Conservation (phyloP, 441 rosid species). For the Populus hybrid region DNA sequence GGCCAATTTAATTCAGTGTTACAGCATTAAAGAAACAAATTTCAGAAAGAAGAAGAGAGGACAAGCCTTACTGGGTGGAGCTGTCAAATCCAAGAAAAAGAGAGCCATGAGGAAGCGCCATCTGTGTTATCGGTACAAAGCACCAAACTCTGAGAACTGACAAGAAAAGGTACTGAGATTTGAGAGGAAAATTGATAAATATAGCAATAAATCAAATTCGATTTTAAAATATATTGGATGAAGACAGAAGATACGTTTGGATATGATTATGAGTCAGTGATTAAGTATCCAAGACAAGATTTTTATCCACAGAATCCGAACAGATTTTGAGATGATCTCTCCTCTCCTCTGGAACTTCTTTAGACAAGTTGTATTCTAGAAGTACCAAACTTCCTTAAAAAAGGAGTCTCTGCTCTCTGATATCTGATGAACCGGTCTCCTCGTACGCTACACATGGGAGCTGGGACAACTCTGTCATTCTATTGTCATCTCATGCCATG, state of each 20-base stretch:
- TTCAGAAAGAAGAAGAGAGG: neutral
- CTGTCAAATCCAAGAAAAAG: slow-evolving; percentile 85
- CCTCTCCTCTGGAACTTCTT: neutral
- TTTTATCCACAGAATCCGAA: neutral
- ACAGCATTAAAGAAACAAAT: neutral
- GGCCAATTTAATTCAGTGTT: slow-evolving; percentile 1
- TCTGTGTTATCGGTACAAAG: slow-evolving; percentile 33
- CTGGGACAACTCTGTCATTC: neutral
- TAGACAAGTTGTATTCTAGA: neutral
- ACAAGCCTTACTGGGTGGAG: slow-evolving; percentile 71
- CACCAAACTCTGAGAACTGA: neutral
- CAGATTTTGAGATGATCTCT: neutral
- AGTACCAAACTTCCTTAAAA: neutral
- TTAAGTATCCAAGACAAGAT: neutral
- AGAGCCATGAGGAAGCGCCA: slow-evolving; percentile 57
- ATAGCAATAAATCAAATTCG: neutral
- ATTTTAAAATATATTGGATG: neutral
- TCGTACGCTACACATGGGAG: neutral
- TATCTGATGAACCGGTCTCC: neutral
- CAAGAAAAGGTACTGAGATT: neutral
- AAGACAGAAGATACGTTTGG: neutral
- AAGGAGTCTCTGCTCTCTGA: neutral
- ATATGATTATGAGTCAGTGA: neutral
- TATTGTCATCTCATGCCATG: neutral
- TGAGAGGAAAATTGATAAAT: neutral